phyloP scores from a whole-genome alignment of 75 land plant species.

The Pinus tabuliformis region DNA sequence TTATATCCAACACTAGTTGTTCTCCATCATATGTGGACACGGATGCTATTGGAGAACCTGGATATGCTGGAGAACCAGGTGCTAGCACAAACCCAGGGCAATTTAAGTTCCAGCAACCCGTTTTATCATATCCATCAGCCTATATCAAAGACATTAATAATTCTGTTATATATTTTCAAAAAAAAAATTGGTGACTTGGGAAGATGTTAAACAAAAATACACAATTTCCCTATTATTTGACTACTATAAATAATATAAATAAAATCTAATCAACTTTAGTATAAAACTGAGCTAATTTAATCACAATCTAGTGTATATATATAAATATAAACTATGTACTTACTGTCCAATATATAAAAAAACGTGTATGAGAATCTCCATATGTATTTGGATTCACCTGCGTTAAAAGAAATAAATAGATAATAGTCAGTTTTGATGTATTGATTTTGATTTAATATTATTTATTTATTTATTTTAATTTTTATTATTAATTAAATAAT shows the following conservation, averaged over 20 bases:
- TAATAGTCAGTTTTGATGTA: no score
- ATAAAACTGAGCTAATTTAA: background rate
- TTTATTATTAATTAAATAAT: no score
- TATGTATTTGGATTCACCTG: background rate
- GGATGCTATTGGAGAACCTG: background rate
- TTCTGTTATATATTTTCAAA: no score
- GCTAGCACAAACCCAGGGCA: background rate
- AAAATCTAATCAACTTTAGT: no score
- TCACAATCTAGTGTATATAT: background rate
- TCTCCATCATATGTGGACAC: background rate
- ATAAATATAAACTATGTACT: background rate
- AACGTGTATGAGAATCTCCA: background rate
- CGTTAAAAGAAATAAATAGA: no score
- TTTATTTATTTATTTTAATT: no score
- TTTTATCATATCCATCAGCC: background rate
- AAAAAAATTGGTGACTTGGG: rapidly evolving
- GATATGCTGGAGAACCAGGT: no score
- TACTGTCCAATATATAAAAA: background rate
- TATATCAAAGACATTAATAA: background rate
- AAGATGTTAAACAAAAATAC: no score
- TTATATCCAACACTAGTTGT: background rate
- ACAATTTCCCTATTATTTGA: no score
- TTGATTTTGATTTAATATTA: no score
- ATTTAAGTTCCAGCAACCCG: background rate
- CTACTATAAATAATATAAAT: no score